Conservation (phyloP, 805 yeast genomes). For the Metschnikowia noctiluminum region DNA sequence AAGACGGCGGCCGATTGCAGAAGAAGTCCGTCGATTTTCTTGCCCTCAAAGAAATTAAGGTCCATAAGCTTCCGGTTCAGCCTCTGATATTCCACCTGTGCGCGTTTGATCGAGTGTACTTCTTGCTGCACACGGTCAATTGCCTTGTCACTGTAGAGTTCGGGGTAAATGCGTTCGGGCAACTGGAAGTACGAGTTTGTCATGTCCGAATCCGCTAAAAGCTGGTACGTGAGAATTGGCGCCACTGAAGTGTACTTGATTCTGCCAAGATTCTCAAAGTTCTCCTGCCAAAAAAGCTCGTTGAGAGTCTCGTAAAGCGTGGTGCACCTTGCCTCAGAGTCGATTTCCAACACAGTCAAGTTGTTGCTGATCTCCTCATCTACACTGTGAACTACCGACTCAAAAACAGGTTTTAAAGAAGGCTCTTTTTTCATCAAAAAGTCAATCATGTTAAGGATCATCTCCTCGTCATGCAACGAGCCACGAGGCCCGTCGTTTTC, state of each 20-base stretch:
- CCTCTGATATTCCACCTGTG: conserved; percentile 18
- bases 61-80: conserved; percentile 28
- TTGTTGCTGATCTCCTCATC: conserved; percentile 24
- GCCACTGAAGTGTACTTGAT: conserved; percentile 28
- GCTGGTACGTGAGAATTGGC: conserved; percentile 29
- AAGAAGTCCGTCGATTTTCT: conserved; percentile 28
- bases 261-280: conserved; percentile 26
- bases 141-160: conserved; percentile 27
- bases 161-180: conserved; percentile 35
- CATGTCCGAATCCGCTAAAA: conserved; percentile 26
- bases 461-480: conserved; percentile 21
- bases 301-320: conserved; percentile 33
- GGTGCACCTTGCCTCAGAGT: conserved; percentile 24
- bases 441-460: conserved; percentile 18
- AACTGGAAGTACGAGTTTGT: conserved; percentile 22
- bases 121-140: conserved; percentile 18
- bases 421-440: conserved; percentile 16
- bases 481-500: conserved; percentile 21
- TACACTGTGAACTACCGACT: conserved; percentile 27
- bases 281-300: conserved; percentile 36
- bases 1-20: conserved; percentile 22
- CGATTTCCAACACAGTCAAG: conserved; percentile 31
- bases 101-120: conserved; percentile 18
- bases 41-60: conserved; percentile 39
- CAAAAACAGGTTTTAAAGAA: conserved; percentile 18